Conservation (phyloP, 306 rosid species). For the Castanea crenata region DNA sequence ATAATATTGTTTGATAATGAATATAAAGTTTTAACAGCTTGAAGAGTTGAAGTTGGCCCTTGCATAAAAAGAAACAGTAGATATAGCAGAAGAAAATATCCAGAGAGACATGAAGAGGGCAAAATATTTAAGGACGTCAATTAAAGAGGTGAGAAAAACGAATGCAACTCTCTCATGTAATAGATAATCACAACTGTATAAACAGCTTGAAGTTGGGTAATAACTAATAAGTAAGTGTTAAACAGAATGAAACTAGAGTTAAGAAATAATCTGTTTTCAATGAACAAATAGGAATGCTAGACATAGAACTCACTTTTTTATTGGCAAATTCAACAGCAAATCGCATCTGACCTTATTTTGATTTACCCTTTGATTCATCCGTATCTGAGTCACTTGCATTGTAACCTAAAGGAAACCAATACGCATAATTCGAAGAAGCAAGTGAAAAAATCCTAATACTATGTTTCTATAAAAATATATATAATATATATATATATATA, state of each 20-base stretch:
- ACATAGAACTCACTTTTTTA: slow-evolving; percentile 8
- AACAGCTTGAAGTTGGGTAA: too few species aligned
- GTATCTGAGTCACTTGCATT: slow-evolving; percentile 78
- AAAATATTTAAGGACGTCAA: neutral
- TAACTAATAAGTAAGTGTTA: neutral
- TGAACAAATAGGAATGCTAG: neutral
- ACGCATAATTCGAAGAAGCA: slow-evolving; percentile 7
- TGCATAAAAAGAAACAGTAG: neutral
- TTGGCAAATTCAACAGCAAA: slow-evolving; percentile 17
- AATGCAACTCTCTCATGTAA: neutral
- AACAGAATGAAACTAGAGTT: neutral
- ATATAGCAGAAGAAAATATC: neutral
- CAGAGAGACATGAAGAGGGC: neutral
- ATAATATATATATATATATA: too few species aligned
- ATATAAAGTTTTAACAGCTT: neutral
- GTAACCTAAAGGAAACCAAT: slow-evolving; percentile 48
- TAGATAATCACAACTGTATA: too few species aligned
- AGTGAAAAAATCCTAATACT: neutral
- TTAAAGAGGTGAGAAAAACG: neutral
- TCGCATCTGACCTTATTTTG: slow-evolving; percentile 25
- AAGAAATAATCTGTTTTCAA: neutral
- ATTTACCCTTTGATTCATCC: slow-evolving; percentile 36
- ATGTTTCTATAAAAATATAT: too few species aligned
- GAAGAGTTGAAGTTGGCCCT: neutral
- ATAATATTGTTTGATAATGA: neutral